Base-by-base conservation (phyloP, 352 stramenopile genomes). In the Globisporangium nagaii region DNA sequence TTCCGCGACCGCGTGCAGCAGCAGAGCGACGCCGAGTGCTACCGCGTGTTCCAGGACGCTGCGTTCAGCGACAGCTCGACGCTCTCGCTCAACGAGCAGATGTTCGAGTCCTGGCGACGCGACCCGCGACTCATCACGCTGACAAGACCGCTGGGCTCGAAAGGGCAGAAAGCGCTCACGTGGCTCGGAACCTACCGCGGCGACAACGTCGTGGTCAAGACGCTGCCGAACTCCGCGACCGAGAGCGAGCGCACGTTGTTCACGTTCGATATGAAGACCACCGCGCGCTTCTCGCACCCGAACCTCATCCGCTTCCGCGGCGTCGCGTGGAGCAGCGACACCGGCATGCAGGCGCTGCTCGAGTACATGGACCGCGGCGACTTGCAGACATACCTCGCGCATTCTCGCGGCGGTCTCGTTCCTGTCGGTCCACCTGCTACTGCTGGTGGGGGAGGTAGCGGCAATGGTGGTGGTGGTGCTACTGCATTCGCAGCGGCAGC, bases 121-220 rank as follows among this genome's bases (percentile, higher is more conserved):
- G 51, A 58, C 8, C 51, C 51, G 1, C 39, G 40, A 9, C 40
- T 49, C 30, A 49, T 58, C 30, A 11, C 9, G 28, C 17, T 41
- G 3, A 20, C 25, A 17, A 31, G 32, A 10, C 51, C 51, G 20
- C 40, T 58, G 1, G 51, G 51, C 0, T 73, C 73, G 19, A 72
- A 75, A 52, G 75, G 73, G 0, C 70, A 68, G 17, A 83, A 73
- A 42, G 71, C 75, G n/a, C 75, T 81, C 49, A 75, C 84, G 8
- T 89, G 79, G 79, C 51, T 86, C 17, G 79, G 71, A 6, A 66
- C 71, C 22, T 62, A 62, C 12, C 35, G 37, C 8, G 19, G 35
- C 11, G 35, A 56, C 13, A 27, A 48, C 8, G 55, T 62, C n/a
- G 55, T 56, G 0, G 36, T 62, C 25, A 56, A 56, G 55, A 42